Percentiles rank a stretch among this genome's conserved stretches.
These are phyloP conservation scores for Phytophthora citricola DNA, from an alignment of 352 stramenopile species.

Conservation along the genomic window DNA sequence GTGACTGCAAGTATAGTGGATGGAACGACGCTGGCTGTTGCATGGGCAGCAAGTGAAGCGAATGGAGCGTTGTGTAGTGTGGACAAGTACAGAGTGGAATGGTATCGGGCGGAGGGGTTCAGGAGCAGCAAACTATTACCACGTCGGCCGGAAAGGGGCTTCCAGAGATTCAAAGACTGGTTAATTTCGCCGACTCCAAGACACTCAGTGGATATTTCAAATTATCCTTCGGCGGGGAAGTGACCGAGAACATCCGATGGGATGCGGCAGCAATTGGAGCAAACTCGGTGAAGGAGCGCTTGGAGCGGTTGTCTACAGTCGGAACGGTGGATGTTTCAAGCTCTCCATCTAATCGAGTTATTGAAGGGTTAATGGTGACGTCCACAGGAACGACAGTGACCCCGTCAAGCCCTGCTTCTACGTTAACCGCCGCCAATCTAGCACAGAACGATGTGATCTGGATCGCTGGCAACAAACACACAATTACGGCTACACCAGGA, in stretches of 20 bases:
- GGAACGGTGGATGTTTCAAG: slow-evolving; percentile 69
- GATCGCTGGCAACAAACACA: slow-evolving; percentile 54
- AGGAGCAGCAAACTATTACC: slow-evolving; percentile 80
- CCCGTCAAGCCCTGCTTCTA: slow-evolving; percentile 11
- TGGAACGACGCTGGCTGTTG: slow-evolving; percentile 59
- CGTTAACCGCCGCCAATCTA: slow-evolving; percentile 34
- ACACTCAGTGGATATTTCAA: slow-evolving; percentile 77
- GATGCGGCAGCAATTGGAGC: slow-evolving; percentile 60
- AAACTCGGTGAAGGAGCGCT: slow-evolving; percentile 69
- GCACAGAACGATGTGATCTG: slow-evolving; percentile 48
- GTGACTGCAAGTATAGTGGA: slow-evolving; percentile 61
- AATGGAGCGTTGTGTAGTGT: slow-evolving; percentile 45
- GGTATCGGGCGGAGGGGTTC: slow-evolving; percentile 67
- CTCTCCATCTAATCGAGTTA: slow-evolving; percentile 48
- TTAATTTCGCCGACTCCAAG: slow-evolving; percentile 61
- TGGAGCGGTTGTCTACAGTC: slow-evolving; percentile 71
- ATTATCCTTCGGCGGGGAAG: slow-evolving; percentile 64
- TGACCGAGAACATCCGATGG: slow-evolving; percentile 77
- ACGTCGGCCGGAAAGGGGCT: slow-evolving; percentile 74
- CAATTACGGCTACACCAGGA: slow-evolving; percentile 25
- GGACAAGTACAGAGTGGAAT: slow-evolving; percentile 80
- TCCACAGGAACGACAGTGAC: slow-evolving; percentile 40
- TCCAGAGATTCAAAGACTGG: slow-evolving; percentile 69
- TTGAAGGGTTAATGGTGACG: slow-evolving; percentile 53
- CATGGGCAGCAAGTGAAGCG: slow-evolving; percentile 47